These are phyloP conservation scores for Nicotiana benthamiana DNA, from an alignment of 257 asterid species.

Conservation along the genomic window DNA sequence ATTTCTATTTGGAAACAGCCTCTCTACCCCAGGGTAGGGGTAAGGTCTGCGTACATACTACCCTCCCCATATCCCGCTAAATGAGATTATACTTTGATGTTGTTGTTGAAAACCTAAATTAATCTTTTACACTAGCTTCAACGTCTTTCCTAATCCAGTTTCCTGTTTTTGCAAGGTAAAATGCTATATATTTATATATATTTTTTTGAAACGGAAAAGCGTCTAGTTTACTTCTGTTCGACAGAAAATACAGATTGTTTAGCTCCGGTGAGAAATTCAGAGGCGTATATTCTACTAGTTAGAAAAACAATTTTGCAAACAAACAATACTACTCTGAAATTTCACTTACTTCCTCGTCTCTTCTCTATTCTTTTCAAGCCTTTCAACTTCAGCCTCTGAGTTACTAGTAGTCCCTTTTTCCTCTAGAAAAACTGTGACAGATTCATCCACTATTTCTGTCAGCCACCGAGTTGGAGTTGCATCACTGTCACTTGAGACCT, in stretches of 20 bases:
- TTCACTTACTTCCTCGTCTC: conserved; percentile 55
- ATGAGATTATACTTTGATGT: no score
- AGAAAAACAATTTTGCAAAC: not conserved
- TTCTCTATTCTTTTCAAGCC: conserved; percentile 68
- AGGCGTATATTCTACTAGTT: not conserved
- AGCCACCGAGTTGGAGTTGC: conserved; percentile 57
- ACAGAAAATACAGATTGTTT: not conserved
- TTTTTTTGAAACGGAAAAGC: no score
- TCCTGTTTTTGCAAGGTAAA: not conserved
- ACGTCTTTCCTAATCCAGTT: not conserved
- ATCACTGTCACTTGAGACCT: conserved; percentile 57
- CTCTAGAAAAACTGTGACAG: conserved; percentile 54
- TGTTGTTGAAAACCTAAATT: not conserved
- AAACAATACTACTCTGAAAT: not conserved
- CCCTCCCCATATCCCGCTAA: no score
- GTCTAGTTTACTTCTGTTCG: not conserved
- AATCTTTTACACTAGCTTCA: not conserved
- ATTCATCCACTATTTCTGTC: conserved; percentile 52
- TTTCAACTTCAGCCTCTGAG: conserved; percentile 70
- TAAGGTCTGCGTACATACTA: no score
- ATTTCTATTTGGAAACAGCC: no score
- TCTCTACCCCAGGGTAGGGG: no score
- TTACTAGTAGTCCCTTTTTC: conserved; percentile 33
- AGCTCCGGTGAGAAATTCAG: not conserved
- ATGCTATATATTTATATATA: not conserved